Percentiles rank a stretch among this genome's conserved stretches.
Evolutionary conservation across 2,329 filamentous ascomycete genomes (phyloP).

Genomic region (Colletotrichum sp.): DNA sequence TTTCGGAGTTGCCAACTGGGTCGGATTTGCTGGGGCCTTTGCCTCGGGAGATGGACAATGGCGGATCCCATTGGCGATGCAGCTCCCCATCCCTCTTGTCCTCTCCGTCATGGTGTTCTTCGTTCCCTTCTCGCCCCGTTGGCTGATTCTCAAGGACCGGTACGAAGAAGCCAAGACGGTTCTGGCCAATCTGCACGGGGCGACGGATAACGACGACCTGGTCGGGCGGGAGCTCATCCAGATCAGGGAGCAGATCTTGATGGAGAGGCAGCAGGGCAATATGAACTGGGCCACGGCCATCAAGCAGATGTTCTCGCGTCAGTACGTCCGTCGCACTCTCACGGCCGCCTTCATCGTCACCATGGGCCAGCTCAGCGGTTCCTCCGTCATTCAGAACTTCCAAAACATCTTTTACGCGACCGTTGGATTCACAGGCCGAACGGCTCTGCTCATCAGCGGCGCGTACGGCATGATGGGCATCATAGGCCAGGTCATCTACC

Average conservation of each 20-base stretch:
- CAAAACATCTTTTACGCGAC: conserved; percentile 38
- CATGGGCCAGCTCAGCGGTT: conserved; percentile 38
- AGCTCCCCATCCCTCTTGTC: conserved; percentile 24
- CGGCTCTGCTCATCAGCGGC: conserved; percentile 35
- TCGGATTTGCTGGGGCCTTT: conserved; percentile 38
- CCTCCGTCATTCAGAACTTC: conserved; percentile 40
- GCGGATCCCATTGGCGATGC: conserved; percentile 28
- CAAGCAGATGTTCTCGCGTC: conserved; percentile 25
- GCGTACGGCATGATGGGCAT: conserved; percentile 42
- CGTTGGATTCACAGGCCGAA: conserved; percentile 35
- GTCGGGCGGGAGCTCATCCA: conserved; percentile 28
- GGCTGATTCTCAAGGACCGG: conserved; percentile 16
- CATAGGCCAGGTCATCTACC: conserved; percentile 35
- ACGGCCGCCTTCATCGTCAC: conserved; percentile 35
- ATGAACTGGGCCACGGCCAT: conserved; percentile 22
- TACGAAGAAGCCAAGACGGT: conserved; percentile 23
- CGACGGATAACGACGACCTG: conserved; percentile 24
- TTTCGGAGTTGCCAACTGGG: conserved; percentile 35
- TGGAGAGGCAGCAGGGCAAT: conserved; percentile 26
- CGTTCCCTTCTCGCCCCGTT: conserved; percentile 30
- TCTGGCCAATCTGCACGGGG: conserved; percentile 22
- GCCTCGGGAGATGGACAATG: conserved; percentile 32
- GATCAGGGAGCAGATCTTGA: conserved; percentile 32
- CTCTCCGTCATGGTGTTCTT: conserved; percentile 25
- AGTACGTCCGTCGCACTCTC: conserved; percentile 33